Percentiles rank a stretch among this genome's conserved stretches.
Evolutionary conservation across 805 yeast species (phyloP).

Genomic region (Yamadazyma kitorensis): DNA sequence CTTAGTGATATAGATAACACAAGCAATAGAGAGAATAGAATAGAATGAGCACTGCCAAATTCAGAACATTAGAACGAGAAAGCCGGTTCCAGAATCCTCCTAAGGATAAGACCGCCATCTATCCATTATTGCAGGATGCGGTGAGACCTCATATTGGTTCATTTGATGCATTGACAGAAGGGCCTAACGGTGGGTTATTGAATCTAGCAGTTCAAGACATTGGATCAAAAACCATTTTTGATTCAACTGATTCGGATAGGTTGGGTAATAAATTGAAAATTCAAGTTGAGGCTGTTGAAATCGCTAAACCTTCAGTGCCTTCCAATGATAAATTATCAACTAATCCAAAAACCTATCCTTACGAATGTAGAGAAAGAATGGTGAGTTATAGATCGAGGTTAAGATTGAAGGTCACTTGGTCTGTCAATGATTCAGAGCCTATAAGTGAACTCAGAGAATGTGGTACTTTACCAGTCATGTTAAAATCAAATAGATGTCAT

Average conservation of each 20-base stretch:
- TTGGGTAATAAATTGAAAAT: conserved; percentile 82
- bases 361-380: conserved; percentile 85
- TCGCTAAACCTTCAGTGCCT: conserved; percentile 80
- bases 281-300: conserved; percentile 85
- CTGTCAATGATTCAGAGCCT: conserved; percentile 85
- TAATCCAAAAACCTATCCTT: conserved; percentile 77
- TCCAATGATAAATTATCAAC: conserved; percentile 68
- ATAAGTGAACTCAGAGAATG: conserved; percentile 80
- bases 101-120: conserved; percentile 69
- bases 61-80: conserved; percentile 86
- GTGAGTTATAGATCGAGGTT: conserved; percentile 76
- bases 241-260: conserved; percentile 63
- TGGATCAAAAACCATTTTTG: conserved; percentile 82
- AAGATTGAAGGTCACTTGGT: conserved; percentile 77
- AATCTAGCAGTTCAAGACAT: conserved; percentile 86
- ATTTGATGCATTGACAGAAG: conserved; percentile 91
- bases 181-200: conserved; percentile 79
- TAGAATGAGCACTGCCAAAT: conserved; percentile 49
- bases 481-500: conserved; percentile 88
- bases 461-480: conserved; percentile 90
- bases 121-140: conserved; percentile 81
- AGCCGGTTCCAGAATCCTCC: conserved; percentile 85
- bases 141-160: conserved; percentile 95
- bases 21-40: background rate
- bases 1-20: too few relatives aligned